These are phyloP conservation scores for Flaveria floridana DNA, from an alignment of 140 eudicot species.

Conservation along the genomic window DNA sequence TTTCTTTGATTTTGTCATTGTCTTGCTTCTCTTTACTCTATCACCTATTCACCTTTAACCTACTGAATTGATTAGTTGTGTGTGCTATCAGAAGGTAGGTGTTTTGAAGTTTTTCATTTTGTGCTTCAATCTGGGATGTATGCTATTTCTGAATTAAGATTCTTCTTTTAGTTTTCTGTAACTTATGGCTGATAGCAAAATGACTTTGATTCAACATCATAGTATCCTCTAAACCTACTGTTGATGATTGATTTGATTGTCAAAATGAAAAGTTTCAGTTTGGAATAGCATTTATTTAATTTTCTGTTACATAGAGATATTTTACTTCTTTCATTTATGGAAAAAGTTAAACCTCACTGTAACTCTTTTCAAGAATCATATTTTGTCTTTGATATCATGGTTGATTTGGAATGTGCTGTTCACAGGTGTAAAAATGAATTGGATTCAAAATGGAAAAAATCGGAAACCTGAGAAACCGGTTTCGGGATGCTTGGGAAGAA, in stretches of 20 bases:
- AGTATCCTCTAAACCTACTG: neutral
- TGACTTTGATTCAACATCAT: neutral
- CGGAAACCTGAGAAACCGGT: constrained; percentile 53
- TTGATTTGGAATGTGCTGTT: constrained; percentile 17
- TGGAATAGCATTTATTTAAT: too few relatives aligned
- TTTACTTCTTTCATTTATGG: neutral
- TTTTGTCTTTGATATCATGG: neutral
- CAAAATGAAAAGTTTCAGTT: neutral
- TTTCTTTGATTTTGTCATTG: neutral
- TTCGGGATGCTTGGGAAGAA: constrained; percentile 90
- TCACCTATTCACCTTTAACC: constrained; percentile 32
- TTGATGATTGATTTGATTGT: constrained; percentile 20
- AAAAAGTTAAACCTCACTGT: neutral
- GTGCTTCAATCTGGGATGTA: constrained; percentile 8
- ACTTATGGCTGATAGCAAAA: neutral
- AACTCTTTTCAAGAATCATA: neutral
- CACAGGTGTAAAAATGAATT: constrained; percentile 67
- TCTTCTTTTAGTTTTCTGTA: neutral
- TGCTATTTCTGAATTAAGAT: constrained; percentile 10
- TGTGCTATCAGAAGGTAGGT: constrained; percentile 24
- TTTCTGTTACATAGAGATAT: neutral
- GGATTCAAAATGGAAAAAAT: constrained; percentile 50
- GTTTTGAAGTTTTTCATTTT: neutral
- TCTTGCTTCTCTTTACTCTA: constrained; percentile 16
- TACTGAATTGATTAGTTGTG: constrained; percentile 7